Evolutionary conservation across 1,139 yeast genomes (phyloP).

Genomic region (Torulaspora globosa): DNA sequence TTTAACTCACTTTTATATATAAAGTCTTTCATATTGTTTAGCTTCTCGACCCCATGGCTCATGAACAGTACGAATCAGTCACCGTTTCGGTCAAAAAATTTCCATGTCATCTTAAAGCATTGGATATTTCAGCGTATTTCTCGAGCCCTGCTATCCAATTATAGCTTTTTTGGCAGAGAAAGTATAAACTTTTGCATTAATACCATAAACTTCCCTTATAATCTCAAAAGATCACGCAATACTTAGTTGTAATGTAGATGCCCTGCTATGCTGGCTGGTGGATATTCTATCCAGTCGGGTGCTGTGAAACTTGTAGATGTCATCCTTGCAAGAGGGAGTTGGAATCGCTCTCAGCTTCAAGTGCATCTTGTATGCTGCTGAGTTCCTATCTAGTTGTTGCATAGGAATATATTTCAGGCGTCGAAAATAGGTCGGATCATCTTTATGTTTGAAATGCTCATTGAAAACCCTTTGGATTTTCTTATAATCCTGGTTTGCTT

Average conservation of each 20-base stretch:
- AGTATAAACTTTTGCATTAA: background rate
- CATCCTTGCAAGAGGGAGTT: conserved; percentile 9
- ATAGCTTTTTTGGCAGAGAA: no score
- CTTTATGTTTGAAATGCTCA: conserved; percentile 12
- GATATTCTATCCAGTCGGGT: conserved; percentile 3
- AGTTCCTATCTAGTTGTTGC: conserved; percentile 6
- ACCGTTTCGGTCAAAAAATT: no score
- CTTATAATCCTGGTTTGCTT: conserved; percentile 8
- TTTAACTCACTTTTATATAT: background rate
- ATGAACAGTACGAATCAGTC: no score
- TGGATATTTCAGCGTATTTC: no score
- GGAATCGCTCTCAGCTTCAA: conserved; percentile 12
- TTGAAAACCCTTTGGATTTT: conserved; percentile 9
- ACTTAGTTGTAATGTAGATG: background rate
- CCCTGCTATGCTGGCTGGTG: background rate
- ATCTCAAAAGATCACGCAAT: background rate
- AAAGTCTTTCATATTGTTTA: background rate
- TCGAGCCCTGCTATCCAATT: no score
- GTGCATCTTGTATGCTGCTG: conserved; percentile 14
- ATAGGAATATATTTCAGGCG: conserved; percentile 10
- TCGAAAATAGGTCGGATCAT: conserved; percentile 10
- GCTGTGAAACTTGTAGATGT: conserved; percentile 4
- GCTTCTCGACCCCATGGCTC: background rate
- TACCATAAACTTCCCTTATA: background rate
- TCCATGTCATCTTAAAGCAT: no score